Base-by-base conservation (phyloP, 2,329 filamentous ascomycete species). In the Byssoonygena ceratinophila region DNA sequence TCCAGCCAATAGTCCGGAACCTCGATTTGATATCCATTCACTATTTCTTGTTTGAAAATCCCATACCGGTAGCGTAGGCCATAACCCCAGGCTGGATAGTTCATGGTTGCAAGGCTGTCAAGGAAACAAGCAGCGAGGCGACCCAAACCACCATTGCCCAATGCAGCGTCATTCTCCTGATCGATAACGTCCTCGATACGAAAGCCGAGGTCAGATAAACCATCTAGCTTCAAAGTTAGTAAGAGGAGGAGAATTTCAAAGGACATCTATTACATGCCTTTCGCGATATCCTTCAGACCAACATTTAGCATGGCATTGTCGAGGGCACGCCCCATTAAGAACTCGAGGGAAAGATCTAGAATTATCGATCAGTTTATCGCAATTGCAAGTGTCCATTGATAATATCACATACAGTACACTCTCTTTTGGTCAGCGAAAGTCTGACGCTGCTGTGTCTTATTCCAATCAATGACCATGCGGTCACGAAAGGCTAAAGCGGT, bases 291-390 rank as follows among this genome's bases (percentile, higher is more conserved):
- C 72, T 97, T 98, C 68, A 88, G 77, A 22, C 87, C 87, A 52
- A 95, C 81, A 68, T 98, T 98, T 59, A 98, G 79, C 87, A 98
- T 96, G 58, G 92, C 91, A 80, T 98, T 98, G 76, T 98, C 92
- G 58, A 98, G 74, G 44, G 92, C 86, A 66, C 92, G 80, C 39
- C 92, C 92, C 92, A 98, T 98, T 63, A 98, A 74, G 64, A 98
- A 98, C 71, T 98, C 92, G 54, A 98, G 81, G 60, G 90, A 96
- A 55, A 98, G 80, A 68, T 98, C 79, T 82, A 59, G 8, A 23
- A 44, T 4, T 12, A 16, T 22, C 4, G 45, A 54, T 52, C 53
- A 53, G 34, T n/a, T 46, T 8, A 27, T 25, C 3, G 14, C 18
- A 6, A 40, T 25, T 23, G 45, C 27, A 53, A 31, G 18, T 16